Percentiles rank a stretch among this genome's conserved stretches.
These are phyloP conservation scores for Zasmidium citrigriseum DNA, from an alignment of 2,329 filamentous ascomycete genomes.

Conservation along the genomic window DNA sequence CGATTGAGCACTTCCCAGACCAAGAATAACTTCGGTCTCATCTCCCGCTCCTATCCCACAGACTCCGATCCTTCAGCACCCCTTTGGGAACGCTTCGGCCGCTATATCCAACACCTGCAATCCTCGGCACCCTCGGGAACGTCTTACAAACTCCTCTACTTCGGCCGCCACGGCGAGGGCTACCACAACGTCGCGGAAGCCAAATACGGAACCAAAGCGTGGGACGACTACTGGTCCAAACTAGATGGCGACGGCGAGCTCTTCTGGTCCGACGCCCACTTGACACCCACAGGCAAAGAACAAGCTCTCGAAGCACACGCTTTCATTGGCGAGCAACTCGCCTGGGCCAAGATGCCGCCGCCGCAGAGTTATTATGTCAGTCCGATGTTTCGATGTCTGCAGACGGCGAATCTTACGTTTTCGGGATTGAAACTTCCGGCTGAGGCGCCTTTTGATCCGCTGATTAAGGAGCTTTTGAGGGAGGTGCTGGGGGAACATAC, in stretches of 20 bases:
- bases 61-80: constrained; percentile 6
- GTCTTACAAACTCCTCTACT: constrained; percentile 66
- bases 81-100: constrained; percentile 64
- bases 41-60: constrained; percentile 44
- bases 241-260: constrained; percentile 64
- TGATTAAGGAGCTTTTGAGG: constrained; percentile 63
- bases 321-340: constrained; percentile 61
- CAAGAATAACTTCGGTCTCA: constrained; percentile 49
- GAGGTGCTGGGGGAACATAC: constrained; percentile 69
- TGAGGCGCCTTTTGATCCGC: constrained; percentile 55
- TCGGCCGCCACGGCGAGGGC: constrained; percentile 71
- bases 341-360: constrained; percentile 56
- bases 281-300: constrained; percentile 58
- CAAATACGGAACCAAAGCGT: constrained; percentile 67
- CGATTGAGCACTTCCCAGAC: constrained; percentile 9
- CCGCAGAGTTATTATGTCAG: constrained; percentile 67
- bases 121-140: constrained; percentile 46
- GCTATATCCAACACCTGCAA: constrained; percentile 58
- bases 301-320: constrained; percentile 61
- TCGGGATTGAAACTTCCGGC: constrained; percentile 53
- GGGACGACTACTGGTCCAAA: constrained; percentile 68
- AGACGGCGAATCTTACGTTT: constrained; percentile 66
- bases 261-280: constrained; percentile 63
- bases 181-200: constrained; percentile 63
- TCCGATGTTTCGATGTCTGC: constrained; percentile 63